Evolutionary conservation across 1,284 basidiomycete species (phyloP).

Genomic region (Tetrapyrgos nigripes): DNA sequence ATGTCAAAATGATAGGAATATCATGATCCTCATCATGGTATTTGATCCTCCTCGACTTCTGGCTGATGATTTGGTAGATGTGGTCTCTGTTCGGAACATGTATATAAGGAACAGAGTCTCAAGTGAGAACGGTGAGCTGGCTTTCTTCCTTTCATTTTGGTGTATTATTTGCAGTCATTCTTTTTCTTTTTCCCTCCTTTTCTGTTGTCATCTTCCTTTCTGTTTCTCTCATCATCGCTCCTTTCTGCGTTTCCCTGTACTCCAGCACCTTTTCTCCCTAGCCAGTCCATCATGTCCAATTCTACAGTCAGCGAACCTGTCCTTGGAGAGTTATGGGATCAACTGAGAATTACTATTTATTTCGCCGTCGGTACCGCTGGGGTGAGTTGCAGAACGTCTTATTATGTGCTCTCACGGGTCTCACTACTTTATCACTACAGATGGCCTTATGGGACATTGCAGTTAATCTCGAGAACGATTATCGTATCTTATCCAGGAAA

Average conservation of each 20-base stretch:
- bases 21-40: not conserved
- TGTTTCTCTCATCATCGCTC: too few relatives aligned
- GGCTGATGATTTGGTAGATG: not conserved
- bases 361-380: not conserved
- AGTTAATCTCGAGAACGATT: not conserved
- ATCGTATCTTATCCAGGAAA: not conserved
- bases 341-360: not conserved
- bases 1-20: not conserved
- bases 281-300: not conserved
- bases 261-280: not conserved
- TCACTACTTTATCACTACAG: not conserved
- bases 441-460: not conserved
- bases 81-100: not conserved
- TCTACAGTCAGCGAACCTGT: not conserved
- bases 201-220: too few relatives aligned
- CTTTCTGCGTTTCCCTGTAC: not conserved
- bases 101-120: not conserved
- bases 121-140: not conserved
- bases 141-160: not conserved
- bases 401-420: too few relatives aligned
- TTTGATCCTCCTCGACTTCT: not conserved
- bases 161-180: too few relatives aligned
- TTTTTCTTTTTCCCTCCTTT: too few relatives aligned
- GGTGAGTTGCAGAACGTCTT: not conserved
- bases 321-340: not conserved